Base-by-base conservation (phyloP, 2,329 filamentous ascomycete species). In the Trichothecium sympodiale region DNA sequence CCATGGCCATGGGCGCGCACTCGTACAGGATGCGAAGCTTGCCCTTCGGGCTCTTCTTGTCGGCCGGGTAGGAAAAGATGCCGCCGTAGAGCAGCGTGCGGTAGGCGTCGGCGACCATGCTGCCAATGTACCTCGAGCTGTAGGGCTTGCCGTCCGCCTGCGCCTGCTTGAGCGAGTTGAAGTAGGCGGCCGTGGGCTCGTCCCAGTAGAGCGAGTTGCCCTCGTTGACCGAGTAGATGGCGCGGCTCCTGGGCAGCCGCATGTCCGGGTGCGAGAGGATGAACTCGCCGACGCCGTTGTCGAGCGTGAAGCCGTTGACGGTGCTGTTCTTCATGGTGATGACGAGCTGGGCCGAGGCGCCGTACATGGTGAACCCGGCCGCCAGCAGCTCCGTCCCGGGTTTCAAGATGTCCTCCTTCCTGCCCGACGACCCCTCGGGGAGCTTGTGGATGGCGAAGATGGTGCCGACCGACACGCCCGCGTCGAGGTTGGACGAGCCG, bases 341-440 rank as follows among this genome's bases (percentile, higher is more conserved):
- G 52, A 98, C 91, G 31, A 98, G 73, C 67, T 96, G 89, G 4
- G 91, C 80, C 3, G 88, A 95, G 48, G 91, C 91, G 54, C 91
- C 91, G 64, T 98, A 98, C 91, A 98, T 98, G 62, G 91, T 98
- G 73, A 98, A 98, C n/a, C 91, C 91, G 16, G 85, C 80, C 26
- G 91, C 89, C 15, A 96, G 75, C 46, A 96, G 76, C 62, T 95
- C 88, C 2, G 83, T 89, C 38, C 91, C 91, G 1, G 91, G 83
- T 60, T 79, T 80, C 41, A 96, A 74, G 41, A 98, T 74, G 57
- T 96, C 88, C 53, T 93, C 86, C 49, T 83, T 80, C 40, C 73
- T 80, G 45, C 83, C 83, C 40, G 65, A 69, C 12, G 81, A 78
- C 44, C 73, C 79, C 12, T 93, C 85, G 40, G 80, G 74, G 16